Percentiles rank a stretch among this genome's conserved stretches.
phyloP scores from a whole-genome alignment of 148 eudicot genomes.

The Camellia sinensis region DNA sequence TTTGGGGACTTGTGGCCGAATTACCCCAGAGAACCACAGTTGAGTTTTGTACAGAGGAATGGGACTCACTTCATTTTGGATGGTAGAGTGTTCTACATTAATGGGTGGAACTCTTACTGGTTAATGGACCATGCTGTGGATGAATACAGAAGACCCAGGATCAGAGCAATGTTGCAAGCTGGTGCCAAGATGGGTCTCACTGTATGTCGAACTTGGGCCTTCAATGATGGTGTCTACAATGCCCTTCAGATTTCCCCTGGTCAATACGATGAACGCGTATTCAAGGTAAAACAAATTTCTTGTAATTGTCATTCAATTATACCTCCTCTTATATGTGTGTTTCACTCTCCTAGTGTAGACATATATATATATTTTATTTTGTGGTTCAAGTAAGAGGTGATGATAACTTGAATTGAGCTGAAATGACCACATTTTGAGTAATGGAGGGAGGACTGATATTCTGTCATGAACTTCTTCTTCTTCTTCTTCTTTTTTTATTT shows the following conservation, averaged over 20 bases:
- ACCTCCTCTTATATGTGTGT: too few relatives aligned
- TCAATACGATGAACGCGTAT: conserved; percentile 63
- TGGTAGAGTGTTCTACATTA: conserved; percentile 64
- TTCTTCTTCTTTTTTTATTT: too few relatives aligned
- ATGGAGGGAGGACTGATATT: too few relatives aligned
- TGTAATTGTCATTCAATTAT: neutral
- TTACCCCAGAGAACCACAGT: conserved; percentile 21
- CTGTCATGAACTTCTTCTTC: too few relatives aligned
- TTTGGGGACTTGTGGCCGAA: conserved; percentile 62
- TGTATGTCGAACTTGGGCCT: conserved; percentile 95
- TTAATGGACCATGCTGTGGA: conserved; percentile 90
- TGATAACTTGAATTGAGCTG: neutral
- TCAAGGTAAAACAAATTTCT: conserved; percentile 47
- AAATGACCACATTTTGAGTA: neutral
- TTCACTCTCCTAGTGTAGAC: too few relatives aligned
- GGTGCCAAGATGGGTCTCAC: conserved; percentile 92
- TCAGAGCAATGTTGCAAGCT: conserved; percentile 55
- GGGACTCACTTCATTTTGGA: conserved; percentile 80
- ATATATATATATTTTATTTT: neutral
- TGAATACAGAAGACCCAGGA: conserved; percentile 40
- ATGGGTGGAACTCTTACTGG: conserved; percentile 99
- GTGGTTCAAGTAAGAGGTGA: neutral
- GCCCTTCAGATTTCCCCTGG: conserved; percentile 95
- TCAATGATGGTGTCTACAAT: conserved; percentile 84
- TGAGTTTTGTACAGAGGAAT: conserved; percentile 77